Conservation (phyloP, 768 basidiomycete species). For the Sarcodon sp. region DNA sequence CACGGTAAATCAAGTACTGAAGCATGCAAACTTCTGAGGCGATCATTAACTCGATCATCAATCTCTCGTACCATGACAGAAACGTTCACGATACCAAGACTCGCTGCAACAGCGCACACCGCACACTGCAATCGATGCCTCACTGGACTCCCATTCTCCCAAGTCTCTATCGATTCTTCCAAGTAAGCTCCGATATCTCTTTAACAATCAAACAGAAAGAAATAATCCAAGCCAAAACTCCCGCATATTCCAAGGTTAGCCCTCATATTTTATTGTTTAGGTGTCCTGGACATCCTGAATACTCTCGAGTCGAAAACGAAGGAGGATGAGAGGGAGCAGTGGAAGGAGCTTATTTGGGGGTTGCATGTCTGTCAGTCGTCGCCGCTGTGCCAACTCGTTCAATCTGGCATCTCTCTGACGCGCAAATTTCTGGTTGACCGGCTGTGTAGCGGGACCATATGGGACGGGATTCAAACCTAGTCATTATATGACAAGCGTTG, state of each 20-base stretch:
- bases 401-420: neutral
- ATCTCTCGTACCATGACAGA: neutral
- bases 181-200: conserved; percentile 28
- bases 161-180: conserved; percentile 59
- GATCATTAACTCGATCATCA: neutral
- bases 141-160: conserved; percentile 53
- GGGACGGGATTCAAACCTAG: conserved; percentile 69
- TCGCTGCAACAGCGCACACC: conserved; percentile 42
- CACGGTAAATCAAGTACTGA: neutral
- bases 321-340: conserved; percentile 41
- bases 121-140: conserved; percentile 59
- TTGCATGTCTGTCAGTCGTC: conserved; percentile 53
- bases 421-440: conserved; percentile 1
- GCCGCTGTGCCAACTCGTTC: neutral
- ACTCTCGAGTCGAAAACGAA: conserved; percentile 30
- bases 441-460: conserved; percentile 33
- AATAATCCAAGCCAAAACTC: neutral
- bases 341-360: conserved; percentile 83
- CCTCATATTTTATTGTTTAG: conserved; percentile 80
- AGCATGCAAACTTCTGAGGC: neutral
- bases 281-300: conserved; percentile 68
- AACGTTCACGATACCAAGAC: conserved; percentile 5
- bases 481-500: conserved; percentile 44
- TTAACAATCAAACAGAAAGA: neutral
- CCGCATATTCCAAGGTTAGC: conserved; percentile 45